Conservation (phyloP, 2,329 filamentous ascomycete genomes). For the Lachnellula willkommii region DNA sequence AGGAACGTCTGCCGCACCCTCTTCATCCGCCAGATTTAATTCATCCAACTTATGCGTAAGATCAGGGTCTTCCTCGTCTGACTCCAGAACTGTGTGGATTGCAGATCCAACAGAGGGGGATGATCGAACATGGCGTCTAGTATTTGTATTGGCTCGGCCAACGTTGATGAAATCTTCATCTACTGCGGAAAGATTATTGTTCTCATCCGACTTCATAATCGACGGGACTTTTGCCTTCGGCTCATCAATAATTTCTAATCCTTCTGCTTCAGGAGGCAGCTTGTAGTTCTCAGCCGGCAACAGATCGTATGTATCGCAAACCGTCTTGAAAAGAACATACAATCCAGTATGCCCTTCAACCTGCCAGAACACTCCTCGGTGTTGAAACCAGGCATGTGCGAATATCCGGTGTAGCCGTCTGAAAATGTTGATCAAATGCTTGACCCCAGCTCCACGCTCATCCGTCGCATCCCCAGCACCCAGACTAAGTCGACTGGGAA, state of each 20-base stretch:
- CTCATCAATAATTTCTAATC: slow-evolving; percentile 56
- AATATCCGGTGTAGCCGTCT: slow-evolving; percentile 92
- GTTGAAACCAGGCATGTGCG: slow-evolving; percentile 97
- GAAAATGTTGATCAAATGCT: slow-evolving; percentile 92
- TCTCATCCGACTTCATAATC: slow-evolving; percentile 34
- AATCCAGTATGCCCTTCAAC: slow-evolving; percentile 87
- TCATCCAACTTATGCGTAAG: slow-evolving; percentile 42
- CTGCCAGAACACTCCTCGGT: slow-evolving; percentile 90
- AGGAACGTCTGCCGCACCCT: slow-evolving; percentile 23
- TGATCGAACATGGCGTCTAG: slow-evolving; percentile 73
- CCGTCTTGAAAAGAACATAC: slow-evolving; percentile 94
- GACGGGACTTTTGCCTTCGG: slow-evolving; percentile 31
- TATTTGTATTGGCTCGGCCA: slow-evolving; percentile 55
- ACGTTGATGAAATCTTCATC: slow-evolving; percentile 50
- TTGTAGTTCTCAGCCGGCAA: slow-evolving; percentile 95
- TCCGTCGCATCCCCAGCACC: slow-evolving; percentile 41
- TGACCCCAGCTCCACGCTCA: slow-evolving; percentile 60
- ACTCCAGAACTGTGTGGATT: slow-evolving; percentile 76
- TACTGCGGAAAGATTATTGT: slow-evolving; percentile 31
- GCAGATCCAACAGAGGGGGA: slow-evolving; percentile 74
- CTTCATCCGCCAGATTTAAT: slow-evolving; percentile 42
- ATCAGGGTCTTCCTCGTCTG: slow-evolving; percentile 67
- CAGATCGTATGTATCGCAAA: slow-evolving; percentile 86
- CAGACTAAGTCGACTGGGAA: slow-evolving; percentile 64
- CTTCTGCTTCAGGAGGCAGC: slow-evolving; percentile 87